Evolutionary conservation across 2,329 filamentous ascomycete species (phyloP).

Genomic region (Cylindrodendrum hubeiense): DNA sequence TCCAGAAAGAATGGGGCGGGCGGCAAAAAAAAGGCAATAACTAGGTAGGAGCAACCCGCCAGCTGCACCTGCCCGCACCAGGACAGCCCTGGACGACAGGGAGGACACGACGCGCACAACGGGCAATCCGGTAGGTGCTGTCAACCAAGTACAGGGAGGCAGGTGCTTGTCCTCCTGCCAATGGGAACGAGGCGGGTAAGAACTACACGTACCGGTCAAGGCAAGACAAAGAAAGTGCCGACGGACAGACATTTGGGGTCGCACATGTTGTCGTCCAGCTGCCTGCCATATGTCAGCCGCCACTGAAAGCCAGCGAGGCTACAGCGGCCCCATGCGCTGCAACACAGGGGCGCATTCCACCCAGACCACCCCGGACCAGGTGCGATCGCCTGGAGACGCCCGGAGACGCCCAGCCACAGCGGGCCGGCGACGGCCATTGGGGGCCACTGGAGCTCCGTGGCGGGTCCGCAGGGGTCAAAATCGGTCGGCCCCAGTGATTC

Average conservation of each 20-base stretch:
- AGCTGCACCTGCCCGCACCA: neutral
- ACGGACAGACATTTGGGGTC: neutral
- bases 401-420: conserved; percentile 12
- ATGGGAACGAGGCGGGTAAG: neutral
- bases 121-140: conserved; percentile 1
- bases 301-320: conserved; percentile 21
- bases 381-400: conserved; percentile 1
- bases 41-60: conserved; percentile 7
- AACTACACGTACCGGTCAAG: neutral
- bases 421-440: neutral
- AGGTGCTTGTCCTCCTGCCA: neutral
- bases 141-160: neutral
- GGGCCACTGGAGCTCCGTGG: neutral
- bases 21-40: conserved; percentile 31
- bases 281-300: neutral
- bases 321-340: conserved; percentile 5
- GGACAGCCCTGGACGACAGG: neutral
- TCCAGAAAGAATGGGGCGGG: conserved; percentile 41
- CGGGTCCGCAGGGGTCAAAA: neutral
- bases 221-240: neutral
- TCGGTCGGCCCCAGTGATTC: neutral
- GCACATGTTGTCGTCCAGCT: neutral
- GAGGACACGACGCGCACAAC: neutral
- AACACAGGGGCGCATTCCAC: neutral
- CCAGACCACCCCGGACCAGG: neutral